These are phyloP conservation scores for Phycomyces blakesleeanus DNA, from an alignment of 192 early-diverging fungal genomes.

Conservation along the genomic window DNA sequence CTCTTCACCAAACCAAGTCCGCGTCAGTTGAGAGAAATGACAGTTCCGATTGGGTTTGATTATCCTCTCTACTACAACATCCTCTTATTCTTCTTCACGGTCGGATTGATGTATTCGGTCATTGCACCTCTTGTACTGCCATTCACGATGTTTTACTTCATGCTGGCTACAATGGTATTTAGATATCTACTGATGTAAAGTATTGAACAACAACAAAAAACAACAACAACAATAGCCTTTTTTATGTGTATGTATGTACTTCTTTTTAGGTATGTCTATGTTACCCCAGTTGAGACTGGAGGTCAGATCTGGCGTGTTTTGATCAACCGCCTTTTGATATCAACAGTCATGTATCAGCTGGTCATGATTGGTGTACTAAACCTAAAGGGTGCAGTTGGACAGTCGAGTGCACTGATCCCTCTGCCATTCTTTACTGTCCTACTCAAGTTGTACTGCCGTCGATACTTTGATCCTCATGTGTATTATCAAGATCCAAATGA, in stretches of 20 bases:
- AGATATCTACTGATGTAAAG: slow-evolving; percentile 59
- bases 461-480: too few relatives aligned
- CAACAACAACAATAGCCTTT: background rate
- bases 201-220: slow-evolving; percentile 3
- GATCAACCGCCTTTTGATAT: slow-evolving; percentile 63
- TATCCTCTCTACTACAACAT: slow-evolving; percentile 65
- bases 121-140: slow-evolving; percentile 65
- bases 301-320: slow-evolving; percentile 69
- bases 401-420: slow-evolving; percentile 49
- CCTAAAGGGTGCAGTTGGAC: slow-evolving; percentile 38
- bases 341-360: slow-evolving; percentile 64
- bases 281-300: slow-evolving; percentile 65
- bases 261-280: slow-evolving; percentile 58
- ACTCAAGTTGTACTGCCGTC: too few relatives aligned
- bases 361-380: slow-evolving; percentile 62
- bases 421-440: too few relatives aligned
- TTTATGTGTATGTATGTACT: background rate
- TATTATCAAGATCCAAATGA: too few relatives aligned
- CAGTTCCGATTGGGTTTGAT: slow-evolving; percentile 67
- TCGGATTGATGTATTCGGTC: slow-evolving; percentile 67
- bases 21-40: slow-evolving; percentile 59
- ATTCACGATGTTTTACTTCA: slow-evolving; percentile 63
- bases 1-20: slow-evolving; percentile 61
- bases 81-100: slow-evolving; percentile 65
- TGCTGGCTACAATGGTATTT: slow-evolving; percentile 63